phyloP scores from a whole-genome alignment of 106 monocot genomes.

The Amphibolis antarctica region DNA sequence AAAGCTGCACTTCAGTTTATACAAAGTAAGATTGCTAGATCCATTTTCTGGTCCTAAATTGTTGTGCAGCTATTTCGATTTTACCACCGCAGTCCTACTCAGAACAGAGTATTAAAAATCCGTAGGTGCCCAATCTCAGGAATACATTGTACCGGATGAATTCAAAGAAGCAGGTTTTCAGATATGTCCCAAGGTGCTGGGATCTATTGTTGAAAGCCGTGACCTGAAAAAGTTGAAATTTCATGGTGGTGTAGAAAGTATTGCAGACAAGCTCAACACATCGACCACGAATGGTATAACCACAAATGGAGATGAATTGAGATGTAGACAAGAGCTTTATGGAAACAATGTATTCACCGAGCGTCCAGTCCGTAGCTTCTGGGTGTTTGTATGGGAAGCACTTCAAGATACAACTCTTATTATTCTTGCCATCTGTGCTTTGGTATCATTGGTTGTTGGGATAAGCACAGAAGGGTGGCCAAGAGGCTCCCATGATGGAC shows the following conservation, averaged over 20 bases:
- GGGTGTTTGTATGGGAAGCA: slow-evolving; percentile 70
- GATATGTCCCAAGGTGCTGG: slow-evolving; percentile 58
- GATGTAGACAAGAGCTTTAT: slow-evolving; percentile 28
- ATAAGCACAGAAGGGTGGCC: slow-evolving; percentile 70
- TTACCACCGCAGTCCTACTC: background rate
- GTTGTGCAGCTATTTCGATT: background rate
- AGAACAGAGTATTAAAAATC: background rate
- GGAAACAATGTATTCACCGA: slow-evolving; percentile 61
- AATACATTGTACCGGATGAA: slow-evolving; percentile 9
- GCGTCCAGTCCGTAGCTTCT: slow-evolving; percentile 36
- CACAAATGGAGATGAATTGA: slow-evolving; percentile 13
- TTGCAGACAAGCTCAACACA: slow-evolving; percentile 46
- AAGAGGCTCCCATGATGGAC: slow-evolving; percentile 60
- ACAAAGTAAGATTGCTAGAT: slow-evolving; percentile 2
- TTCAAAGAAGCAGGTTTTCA: slow-evolving; percentile 47
- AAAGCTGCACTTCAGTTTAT: slow-evolving; percentile 14
- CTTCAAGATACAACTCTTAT: slow-evolving; percentile 65
- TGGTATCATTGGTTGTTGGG: slow-evolving; percentile 59
- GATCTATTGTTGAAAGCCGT: slow-evolving; percentile 58
- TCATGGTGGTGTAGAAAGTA: slow-evolving; percentile 40
- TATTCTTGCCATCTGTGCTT: slow-evolving; percentile 47
- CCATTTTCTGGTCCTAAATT: background rate
- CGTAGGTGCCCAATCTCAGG: background rate
- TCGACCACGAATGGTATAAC: slow-evolving; percentile 34
- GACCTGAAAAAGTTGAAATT: slow-evolving; percentile 39